Conservation (phyloP, 805 yeast species). For the Lipomyces orientalis region DNA sequence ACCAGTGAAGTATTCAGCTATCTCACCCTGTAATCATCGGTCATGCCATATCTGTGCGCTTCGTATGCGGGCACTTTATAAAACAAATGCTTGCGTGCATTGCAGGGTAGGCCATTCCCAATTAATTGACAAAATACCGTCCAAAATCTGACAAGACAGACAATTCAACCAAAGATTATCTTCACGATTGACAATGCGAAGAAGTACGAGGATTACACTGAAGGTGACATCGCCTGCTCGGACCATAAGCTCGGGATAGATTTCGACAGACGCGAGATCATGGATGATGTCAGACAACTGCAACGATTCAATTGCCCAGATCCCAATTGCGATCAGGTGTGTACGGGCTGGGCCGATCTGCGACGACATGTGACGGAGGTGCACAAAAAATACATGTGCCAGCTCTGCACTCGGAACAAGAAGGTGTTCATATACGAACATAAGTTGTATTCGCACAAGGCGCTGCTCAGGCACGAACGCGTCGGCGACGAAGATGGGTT, state of each 20-base stretch:
- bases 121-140: background rate
- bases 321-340: constrained; percentile 49
- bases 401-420: constrained; percentile 77
- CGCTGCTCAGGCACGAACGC: constrained; percentile 70
- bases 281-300: constrained; percentile 56
- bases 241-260: constrained; percentile 59
- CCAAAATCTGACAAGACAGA: constrained; percentile 13
- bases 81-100: constrained; percentile 74
- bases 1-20: constrained; percentile 62
- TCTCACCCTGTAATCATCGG: constrained; percentile 82
- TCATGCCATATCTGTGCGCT: constrained; percentile 84
- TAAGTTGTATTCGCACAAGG: constrained; percentile 62
- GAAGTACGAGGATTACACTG: constrained; percentile 50
- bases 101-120: constrained; percentile 59
- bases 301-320: constrained; percentile 64
- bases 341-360: constrained; percentile 60
- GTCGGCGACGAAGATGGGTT: constrained; percentile 77
- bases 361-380: constrained; percentile 66
- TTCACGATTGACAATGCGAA: constrained; percentile 56
- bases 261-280: constrained; percentile 62
- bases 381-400: constrained; percentile 72
- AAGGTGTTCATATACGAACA: constrained; percentile 78
- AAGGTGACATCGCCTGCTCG: constrained; percentile 44
- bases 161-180: constrained; percentile 63
- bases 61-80: constrained; percentile 80